Conservation (phyloP, 768 basidiomycete species). For the Tylopilus subfusipes region DNA sequence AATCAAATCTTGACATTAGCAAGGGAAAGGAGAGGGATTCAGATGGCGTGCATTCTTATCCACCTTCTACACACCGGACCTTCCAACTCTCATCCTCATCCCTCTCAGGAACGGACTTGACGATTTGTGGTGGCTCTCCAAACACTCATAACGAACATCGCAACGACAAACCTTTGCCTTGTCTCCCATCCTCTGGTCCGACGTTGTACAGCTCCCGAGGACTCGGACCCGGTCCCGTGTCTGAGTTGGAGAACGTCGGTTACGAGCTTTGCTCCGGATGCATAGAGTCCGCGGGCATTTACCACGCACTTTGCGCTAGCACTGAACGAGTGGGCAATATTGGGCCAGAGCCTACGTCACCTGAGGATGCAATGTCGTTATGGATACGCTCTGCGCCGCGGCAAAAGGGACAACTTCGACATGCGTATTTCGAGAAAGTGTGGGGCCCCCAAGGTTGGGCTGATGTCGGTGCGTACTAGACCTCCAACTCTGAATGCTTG, state of each 20-base stretch:
- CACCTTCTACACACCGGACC: slow-evolving; percentile 34
- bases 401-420: slow-evolving; percentile 71
- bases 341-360: slow-evolving; percentile 44
- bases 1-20: slow-evolving; percentile 15
- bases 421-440: slow-evolving; percentile 82
- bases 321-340: slow-evolving; percentile 26
- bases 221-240: background rate
- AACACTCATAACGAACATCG: slow-evolving; percentile 14
- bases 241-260: slow-evolving; percentile 36
- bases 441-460: slow-evolving; percentile 86
- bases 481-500: background rate
- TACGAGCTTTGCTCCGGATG: slow-evolving; percentile 86
- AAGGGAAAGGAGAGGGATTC: slow-evolving; percentile 48
- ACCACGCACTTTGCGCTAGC: slow-evolving; percentile 66
- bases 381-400: slow-evolving; percentile 68
- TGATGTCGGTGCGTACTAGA: slow-evolving; percentile 67
- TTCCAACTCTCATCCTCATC: slow-evolving; percentile 20
- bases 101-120: slow-evolving; percentile 19
- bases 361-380: slow-evolving; percentile 53
- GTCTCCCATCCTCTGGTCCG: slow-evolving; percentile 34
- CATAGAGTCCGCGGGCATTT: slow-evolving; percentile 71
- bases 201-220: slow-evolving; percentile 8
- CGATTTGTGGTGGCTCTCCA: slow-evolving; percentile 11
- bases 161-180: slow-evolving; percentile 45
- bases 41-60: slow-evolving; percentile 28